Conservation (phyloP, 164 flowering plant species). For the Macadamia integrifolia region DNA sequence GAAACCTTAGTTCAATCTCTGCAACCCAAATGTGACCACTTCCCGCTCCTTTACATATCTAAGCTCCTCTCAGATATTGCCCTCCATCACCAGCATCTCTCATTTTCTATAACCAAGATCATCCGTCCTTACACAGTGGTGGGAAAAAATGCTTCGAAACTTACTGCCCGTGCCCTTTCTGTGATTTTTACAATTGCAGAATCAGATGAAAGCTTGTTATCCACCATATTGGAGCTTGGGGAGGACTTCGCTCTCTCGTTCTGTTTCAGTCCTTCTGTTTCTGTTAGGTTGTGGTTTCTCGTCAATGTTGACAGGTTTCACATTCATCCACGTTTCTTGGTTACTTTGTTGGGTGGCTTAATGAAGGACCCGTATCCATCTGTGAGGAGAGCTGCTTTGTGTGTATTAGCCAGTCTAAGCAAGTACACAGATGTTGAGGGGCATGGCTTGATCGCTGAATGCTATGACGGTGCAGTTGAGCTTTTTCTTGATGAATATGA, state of each 20-base stretch:
- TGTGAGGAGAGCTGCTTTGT: constrained; percentile 59
- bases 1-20: constrained; percentile 38
- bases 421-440: constrained; percentile 27
- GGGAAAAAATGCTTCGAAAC: constrained; percentile 23
- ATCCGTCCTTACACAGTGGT: constrained; percentile 19
- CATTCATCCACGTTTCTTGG: constrained; percentile 30
- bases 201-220: neutral
- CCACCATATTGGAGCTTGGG: constrained; percentile 18
- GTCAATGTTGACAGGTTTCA: constrained; percentile 31
- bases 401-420: constrained; percentile 43
- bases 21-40: constrained; percentile 12
- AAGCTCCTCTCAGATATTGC: constrained; percentile 45
- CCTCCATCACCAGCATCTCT: constrained; percentile 22
- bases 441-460: constrained; percentile 32
- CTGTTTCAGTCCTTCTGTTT: constrained; percentile 31
- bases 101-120: constrained; percentile 23
- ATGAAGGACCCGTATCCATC: constrained; percentile 71
- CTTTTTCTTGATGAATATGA: constrained; percentile 58
- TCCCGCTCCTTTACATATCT: constrained; percentile 27
- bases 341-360: constrained; percentile 54
- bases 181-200: constrained; percentile 30
- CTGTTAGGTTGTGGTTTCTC: constrained; percentile 50
- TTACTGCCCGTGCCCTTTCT: constrained; percentile 31
- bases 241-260: constrained; percentile 20
- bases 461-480: constrained; percentile 60